Percentiles rank a stretch among this genome's conserved stretches.
Conservation (phyloP, 768 basidiomycete genomes). For the Crassisporium funariophilum region DNA sequence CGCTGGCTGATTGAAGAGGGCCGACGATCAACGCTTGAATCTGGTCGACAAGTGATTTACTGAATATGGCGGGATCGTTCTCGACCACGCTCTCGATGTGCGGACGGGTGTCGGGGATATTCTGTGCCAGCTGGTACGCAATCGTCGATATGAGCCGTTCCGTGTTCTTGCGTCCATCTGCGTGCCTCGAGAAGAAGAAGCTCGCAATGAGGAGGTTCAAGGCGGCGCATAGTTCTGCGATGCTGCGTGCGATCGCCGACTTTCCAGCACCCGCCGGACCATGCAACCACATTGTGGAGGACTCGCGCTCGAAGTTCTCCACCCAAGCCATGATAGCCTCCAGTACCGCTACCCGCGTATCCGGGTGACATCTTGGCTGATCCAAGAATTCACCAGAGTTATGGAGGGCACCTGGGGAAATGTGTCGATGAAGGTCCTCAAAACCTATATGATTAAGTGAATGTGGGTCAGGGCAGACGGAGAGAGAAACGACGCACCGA, state of each 20-base stretch:
- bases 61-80: conserved; percentile 4
- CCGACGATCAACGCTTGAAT: conserved; percentile 11
- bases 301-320: neutral
- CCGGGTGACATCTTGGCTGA: conserved; percentile 21
- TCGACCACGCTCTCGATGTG: conserved; percentile 10
- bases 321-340: conserved; percentile 11
- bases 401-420: too few relatives aligned
- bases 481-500: too few relatives aligned
- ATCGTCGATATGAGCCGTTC: conserved; percentile 20
- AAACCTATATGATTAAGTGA: too few relatives aligned
- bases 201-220: conserved; percentile 12
- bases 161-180: neutral
- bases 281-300: conserved; percentile 18
- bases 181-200: conserved; percentile 22
- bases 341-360: conserved; percentile 16
- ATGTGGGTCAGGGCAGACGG: too few relatives aligned
- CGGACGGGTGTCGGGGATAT: neutral
- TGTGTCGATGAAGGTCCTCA: too few relatives aligned
- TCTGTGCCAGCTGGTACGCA: conserved; percentile 20
- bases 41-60: conserved; percentile 12
- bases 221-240: conserved; percentile 20
- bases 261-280: conserved; percentile 32
- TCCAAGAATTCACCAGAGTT: too few relatives aligned
- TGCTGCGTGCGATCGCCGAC: conserved; percentile 30
- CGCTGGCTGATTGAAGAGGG: conserved; percentile 4